A percentile compares a stretch with the other conserved stretches of the same genome.
Evolutionary conservation across 768 basidiomycete genomes (phyloP).

Genomic region (Tricholoma sp.): DNA sequence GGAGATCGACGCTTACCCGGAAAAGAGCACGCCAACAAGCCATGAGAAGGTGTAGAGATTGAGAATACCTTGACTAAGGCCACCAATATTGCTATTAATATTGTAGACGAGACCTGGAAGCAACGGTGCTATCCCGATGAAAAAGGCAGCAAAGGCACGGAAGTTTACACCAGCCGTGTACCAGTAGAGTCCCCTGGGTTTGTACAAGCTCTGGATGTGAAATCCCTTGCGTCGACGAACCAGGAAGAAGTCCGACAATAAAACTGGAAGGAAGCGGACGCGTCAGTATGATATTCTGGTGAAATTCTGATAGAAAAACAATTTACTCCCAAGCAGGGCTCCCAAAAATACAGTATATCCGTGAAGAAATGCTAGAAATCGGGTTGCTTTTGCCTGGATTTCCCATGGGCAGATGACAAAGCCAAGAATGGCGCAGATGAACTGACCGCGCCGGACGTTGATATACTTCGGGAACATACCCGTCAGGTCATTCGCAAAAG

Average conservation of each 20-base stretch:
- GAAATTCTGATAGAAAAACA: not conserved
- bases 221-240: not conserved
- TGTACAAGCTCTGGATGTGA: not conserved
- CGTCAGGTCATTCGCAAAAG: not conserved
- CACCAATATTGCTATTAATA: not conserved
- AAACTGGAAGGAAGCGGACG: not conserved
- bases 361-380: not conserved
- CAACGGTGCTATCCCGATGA: not conserved
- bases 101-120: not conserved
- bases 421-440: not conserved
- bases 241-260: not conserved
- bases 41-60: not conserved
- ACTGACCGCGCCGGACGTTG: not conserved
- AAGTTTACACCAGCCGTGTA: not conserved
- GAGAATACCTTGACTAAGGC: not conserved
- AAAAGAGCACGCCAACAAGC: not conserved
- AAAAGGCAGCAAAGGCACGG: not conserved
- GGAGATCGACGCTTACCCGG: not conserved
- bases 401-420: not conserved
- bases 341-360: not conserved
- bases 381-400: not conserved
- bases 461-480: not conserved
- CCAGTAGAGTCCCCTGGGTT: not conserved
- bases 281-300: not conserved
- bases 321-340: not conserved